Percentiles rank a stretch among this genome's conserved stretches.
Conservation (phyloP, 2,329 filamentous ascomycete species). For the Colletotrichum navitas region DNA sequence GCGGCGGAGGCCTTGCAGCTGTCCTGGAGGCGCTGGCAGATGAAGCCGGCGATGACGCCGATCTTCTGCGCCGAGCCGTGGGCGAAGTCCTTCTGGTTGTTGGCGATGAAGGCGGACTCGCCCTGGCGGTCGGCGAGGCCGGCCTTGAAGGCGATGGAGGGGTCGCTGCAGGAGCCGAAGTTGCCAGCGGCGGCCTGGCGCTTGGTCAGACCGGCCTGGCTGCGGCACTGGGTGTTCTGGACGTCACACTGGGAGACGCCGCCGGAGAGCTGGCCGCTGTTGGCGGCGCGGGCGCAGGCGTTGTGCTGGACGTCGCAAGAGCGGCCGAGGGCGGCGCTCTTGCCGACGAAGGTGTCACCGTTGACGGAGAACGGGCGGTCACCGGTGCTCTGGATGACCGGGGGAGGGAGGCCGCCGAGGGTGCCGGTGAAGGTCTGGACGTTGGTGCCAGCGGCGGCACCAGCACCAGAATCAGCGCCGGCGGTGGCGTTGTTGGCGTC, state of each 20-base stretch:
- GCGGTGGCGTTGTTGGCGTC: too few relatives aligned
- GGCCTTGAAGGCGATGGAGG: constrained; percentile 62
- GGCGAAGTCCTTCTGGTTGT: constrained; percentile 58
- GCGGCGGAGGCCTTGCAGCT: constrained; percentile 44
- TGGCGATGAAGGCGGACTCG: constrained; percentile 56
- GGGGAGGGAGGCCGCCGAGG: constrained; percentile 56
- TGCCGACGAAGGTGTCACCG: constrained; percentile 65
- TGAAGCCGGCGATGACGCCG: constrained; percentile 60
- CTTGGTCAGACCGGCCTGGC: constrained; percentile 45
- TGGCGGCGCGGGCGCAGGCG: constrained; percentile 62
- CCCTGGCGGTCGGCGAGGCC: constrained; percentile 61
- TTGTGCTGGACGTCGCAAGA: constrained; percentile 66
- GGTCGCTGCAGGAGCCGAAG: constrained; percentile 61
- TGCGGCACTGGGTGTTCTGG: constrained; percentile 56
- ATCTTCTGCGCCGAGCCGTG: constrained; percentile 62
- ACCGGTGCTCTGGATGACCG: constrained; percentile 54
- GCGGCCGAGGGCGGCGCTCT: constrained; percentile 59
- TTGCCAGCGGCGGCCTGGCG: constrained; percentile 49
- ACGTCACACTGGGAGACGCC: constrained; percentile 57
- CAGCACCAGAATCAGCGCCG: constrained; percentile 17
- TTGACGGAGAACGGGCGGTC: constrained; percentile 65
- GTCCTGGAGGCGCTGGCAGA: constrained; percentile 57
- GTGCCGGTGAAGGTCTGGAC: constrained; percentile 61
- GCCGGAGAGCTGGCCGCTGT: constrained; percentile 55
- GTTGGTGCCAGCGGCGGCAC: constrained; percentile 48